These are phyloP conservation scores for Chalaropsis thielavioides DNA, from an alignment of 2,329 filamentous ascomycete genomes.

Conservation along the genomic window DNA sequence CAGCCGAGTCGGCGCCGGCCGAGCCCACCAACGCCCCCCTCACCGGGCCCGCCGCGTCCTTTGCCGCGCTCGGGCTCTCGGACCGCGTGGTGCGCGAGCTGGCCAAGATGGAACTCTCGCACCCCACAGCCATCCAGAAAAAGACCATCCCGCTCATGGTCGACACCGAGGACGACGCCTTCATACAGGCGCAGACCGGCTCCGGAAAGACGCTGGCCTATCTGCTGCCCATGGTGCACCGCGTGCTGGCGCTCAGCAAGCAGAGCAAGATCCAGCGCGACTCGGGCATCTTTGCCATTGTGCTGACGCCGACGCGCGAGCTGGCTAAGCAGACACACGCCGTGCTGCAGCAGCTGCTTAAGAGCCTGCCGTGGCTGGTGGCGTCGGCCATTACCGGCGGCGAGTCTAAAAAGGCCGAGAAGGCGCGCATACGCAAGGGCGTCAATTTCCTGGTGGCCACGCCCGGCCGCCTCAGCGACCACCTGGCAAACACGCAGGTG, in stretches of 20 bases:
- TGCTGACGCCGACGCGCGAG: conserved; percentile 89
- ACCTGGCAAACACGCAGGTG: conserved; percentile 81
- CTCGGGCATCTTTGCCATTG: conserved; percentile 81
- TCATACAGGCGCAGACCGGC: conserved; percentile 91
- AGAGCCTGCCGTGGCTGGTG: conserved; percentile 89
- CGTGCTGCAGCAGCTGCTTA: conserved; percentile 70
- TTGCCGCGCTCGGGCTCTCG: conserved; percentile 73
- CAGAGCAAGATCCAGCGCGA: conserved; percentile 56
- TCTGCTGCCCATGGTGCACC: conserved; percentile 77
- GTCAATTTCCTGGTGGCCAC: conserved; percentile 93
- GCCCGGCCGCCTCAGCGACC: conserved; percentile 78
- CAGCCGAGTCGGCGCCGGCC: conserved; percentile 36
- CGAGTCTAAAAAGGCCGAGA: conserved; percentile 65
- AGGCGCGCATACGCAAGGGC: conserved; percentile 83
- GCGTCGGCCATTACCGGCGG: conserved; percentile 66
- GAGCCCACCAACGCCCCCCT: conserved; percentile 85
- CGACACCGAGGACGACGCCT: conserved; percentile 72
- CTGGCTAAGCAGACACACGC: conserved; percentile 84
- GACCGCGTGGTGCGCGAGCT: conserved; percentile 68
- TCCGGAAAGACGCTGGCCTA: conserved; percentile 98
- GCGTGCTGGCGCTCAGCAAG: conserved; percentile 63
- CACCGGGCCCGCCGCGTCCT: conserved; percentile 68
- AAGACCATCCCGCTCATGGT: conserved; percentile 71
- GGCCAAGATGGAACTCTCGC: conserved; percentile 73
- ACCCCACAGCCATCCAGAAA: conserved; percentile 88